Percentiles rank a stretch among this genome's conserved stretches.
These are phyloP conservation scores for Sporothrix mexicana DNA, from an alignment of 2,329 filamentous ascomycete genomes.

Conservation along the genomic window DNA sequence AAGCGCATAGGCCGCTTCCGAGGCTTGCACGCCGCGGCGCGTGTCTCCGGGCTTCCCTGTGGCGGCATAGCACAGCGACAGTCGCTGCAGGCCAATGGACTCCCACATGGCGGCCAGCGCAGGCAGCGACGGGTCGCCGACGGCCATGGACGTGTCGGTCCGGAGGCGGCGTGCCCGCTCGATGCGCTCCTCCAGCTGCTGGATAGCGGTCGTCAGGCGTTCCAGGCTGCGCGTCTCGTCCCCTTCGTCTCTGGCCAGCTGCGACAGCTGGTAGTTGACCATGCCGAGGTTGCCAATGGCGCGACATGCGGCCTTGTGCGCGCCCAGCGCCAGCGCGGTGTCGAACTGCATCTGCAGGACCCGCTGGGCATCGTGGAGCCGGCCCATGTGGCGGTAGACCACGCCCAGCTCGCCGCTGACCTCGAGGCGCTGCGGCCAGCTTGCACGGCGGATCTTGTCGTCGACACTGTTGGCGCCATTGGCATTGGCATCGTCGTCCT, in stretches of 20 bases:
- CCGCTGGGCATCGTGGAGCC: neutral
- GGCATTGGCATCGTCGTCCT: neutral
- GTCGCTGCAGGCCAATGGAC: constrained; percentile 4
- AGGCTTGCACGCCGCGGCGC: neutral
- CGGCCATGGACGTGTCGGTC: neutral
- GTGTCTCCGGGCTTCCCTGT: neutral
- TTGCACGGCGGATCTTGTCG: neutral
- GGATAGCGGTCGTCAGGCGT: neutral
- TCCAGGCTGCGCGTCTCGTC: neutral
- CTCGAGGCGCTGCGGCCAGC: neutral
- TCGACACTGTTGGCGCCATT: too few relatives aligned
- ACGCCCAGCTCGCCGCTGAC: constrained; percentile 7
- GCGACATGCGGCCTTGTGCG: neutral
- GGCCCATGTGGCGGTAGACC: constrained; percentile 7
- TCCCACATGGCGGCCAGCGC: neutral
- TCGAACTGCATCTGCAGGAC: constrained; percentile 4
- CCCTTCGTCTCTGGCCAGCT: neutral
- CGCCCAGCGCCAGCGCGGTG: neutral
- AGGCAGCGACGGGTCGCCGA: too few relatives aligned
- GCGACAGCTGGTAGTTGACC: constrained; percentile 11
- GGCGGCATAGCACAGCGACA: constrained; percentile 3
- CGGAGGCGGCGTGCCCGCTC: neutral
- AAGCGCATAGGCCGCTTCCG: neutral
- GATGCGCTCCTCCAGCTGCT: constrained; percentile 2
- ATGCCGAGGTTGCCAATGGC: constrained; percentile 12